Base-by-base conservation (phyloP, 2,329 filamentous ascomycete species). In the Pseudodiploospora longispora region DNA sequence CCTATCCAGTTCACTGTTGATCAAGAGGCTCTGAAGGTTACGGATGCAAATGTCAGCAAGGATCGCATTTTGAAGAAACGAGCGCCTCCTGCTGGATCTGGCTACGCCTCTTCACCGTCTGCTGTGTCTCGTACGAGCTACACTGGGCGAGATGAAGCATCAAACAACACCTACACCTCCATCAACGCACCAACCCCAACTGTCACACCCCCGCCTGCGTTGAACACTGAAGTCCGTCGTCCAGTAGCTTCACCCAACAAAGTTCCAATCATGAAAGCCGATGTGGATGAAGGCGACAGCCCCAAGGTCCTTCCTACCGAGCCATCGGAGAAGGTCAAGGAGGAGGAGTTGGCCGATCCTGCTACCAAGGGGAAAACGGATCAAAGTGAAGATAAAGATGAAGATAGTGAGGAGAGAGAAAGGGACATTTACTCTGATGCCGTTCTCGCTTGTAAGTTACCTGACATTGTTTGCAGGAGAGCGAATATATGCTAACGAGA, bases 1-100 rank as follows among this genome's bases (percentile, higher is more conserved):
- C 93, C 93, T 43, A 98, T 98, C 55, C 93, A 98, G 69, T 98
- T 98, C 74, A 98, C 93, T 4, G 93, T 98, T 61, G 93, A 98
- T 63, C 91, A 98, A 69, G 87, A 95, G 68, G 86, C 87, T 45
- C 82, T 98, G 56, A 87, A 89, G 72, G 81, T 95, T 38, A 80
- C 80, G 34, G 93, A 98, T 62, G 87, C 81, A 52, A 87, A 84
- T 56, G 72, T 90, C 38, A 81, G 83, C 53, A 82, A 82, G 49
- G 71, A 80, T 52, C 70, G 70, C 44, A 65, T 71, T 4, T 66
- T 74, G 50, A 90, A 86, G 74, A 93, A 90, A 75, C 79, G 86
- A 48, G 72, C 73, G 10, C 72, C 75, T 27, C 76, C 78, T 8
- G 69, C 75, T 3, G 71, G 75, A 30, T 62, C 60, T 42, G 72